Evolutionary conservation across 2,329 filamentous ascomycete genomes (phyloP).

Genomic region (Leptodontidium sp.): DNA sequence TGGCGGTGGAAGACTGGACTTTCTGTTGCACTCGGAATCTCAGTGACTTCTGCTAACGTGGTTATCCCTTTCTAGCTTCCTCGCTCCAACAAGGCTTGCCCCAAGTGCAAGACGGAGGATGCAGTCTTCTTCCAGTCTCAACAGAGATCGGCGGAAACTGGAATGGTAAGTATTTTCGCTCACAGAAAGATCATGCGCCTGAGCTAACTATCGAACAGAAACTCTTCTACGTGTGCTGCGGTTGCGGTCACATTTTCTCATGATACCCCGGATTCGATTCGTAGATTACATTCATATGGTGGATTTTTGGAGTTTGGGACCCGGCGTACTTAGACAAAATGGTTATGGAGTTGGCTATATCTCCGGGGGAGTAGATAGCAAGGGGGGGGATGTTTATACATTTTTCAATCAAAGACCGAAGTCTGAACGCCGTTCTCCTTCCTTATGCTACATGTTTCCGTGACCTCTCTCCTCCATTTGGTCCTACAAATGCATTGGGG

Average conservation of each 20-base stretch:
- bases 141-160: slow-evolving; percentile 94
- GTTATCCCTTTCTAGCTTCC: slow-evolving; percentile 75
- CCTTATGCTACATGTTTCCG: slow-evolving; percentile 39
- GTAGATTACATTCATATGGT: slow-evolving; percentile 22
- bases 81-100: slow-evolving; percentile 85
- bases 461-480: slow-evolving; percentile 32
- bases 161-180: slow-evolving; percentile 77
- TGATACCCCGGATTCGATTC: slow-evolving; percentile 46
- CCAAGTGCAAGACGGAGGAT: slow-evolving; percentile 84
- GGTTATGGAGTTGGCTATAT: slow-evolving; percentile 26
- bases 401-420: slow-evolving; percentile 31
- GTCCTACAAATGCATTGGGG: slow-evolving; percentile 77
- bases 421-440: slow-evolving; percentile 39
- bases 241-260: slow-evolving; percentile 87
- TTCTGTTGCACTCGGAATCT: slow-evolving; percentile 28
- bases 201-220: slow-evolving; percentile 63
- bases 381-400: slow-evolving; percentile 28
- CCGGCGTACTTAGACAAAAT: slow-evolving; percentile 23
- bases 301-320: slow-evolving; percentile 28
- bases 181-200: background rate
- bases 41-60: slow-evolving; percentile 49
- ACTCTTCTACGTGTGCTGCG: slow-evolving; percentile 93
- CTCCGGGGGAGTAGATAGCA: slow-evolving; percentile 10
- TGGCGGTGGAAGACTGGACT: slow-evolving; percentile 28
- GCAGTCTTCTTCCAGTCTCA: slow-evolving; percentile 99